phyloP scores from a whole-genome alignment of 352 stramenopile genomes.

The Phytophthora tentaculata region DNA sequence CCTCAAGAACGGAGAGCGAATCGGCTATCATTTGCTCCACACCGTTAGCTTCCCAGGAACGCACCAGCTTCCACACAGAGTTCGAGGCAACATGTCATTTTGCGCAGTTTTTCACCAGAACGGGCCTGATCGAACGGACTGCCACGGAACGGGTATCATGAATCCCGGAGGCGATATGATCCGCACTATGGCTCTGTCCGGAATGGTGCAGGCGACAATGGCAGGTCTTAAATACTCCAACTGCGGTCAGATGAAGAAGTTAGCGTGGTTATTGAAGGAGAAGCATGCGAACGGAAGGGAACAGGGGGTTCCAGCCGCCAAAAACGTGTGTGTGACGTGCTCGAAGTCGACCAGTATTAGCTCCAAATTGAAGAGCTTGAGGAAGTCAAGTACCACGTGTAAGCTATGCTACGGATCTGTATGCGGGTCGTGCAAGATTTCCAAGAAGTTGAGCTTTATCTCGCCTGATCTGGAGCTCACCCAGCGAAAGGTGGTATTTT shows the following conservation, averaged over 20 bases:
- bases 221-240: conserved; percentile 36
- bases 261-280: conserved; percentile 30
- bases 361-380: not conserved
- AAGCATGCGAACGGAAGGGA: conserved; percentile 10
- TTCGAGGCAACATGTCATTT: conserved; percentile 50
- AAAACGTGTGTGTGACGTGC: conserved; percentile 24
- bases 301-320: not conserved
- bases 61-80: conserved; percentile 20
- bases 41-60: conserved; percentile 29
- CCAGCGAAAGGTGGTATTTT: conserved; percentile 37
- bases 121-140: conserved; percentile 21
- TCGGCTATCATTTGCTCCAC: conserved; percentile 33
- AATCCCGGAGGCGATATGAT: conserved; percentile 34
- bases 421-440: conserved; percentile 24
- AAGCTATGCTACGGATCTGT: conserved; percentile 28
- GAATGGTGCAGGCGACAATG: conserved; percentile 25
- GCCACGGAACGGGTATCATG: conserved; percentile 20
- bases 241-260: conserved; percentile 45
- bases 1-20: conserved; percentile 16
- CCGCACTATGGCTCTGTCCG: conserved; percentile 10
- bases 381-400: conserved; percentile 9
- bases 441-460: conserved; percentile 38
- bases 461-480: conserved; percentile 25
- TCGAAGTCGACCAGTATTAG: conserved; percentile 10
- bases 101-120: conserved; percentile 40